Conservation (phyloP, 805 yeast genomes). For the Saturnispora dispora region DNA sequence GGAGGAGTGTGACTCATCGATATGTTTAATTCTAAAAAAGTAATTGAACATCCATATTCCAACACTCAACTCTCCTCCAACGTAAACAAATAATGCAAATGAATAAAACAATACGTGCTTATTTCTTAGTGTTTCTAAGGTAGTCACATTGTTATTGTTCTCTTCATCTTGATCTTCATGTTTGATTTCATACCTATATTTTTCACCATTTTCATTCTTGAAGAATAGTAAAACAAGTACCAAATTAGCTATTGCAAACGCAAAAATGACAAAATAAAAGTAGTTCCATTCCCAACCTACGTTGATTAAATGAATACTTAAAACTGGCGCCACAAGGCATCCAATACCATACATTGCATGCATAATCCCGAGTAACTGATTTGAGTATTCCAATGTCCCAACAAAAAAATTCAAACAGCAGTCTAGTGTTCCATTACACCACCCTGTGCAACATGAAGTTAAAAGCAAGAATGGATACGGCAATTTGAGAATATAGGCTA, state of each 20-base stretch:
- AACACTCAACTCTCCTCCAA: constrained; percentile 45
- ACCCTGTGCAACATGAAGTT: constrained; percentile 37
- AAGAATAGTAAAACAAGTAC: constrained; percentile 25
- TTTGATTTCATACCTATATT: constrained; percentile 28
- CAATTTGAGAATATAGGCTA: constrained; percentile 32
- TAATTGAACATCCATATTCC: constrained; percentile 47
- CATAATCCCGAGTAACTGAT: constrained; percentile 41
- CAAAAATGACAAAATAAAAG: constrained; percentile 33
- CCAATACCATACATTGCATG: constrained; percentile 49
- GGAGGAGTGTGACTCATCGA: constrained; percentile 32
- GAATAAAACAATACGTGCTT: constrained; percentile 34
- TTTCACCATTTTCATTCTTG: constrained; percentile 36
- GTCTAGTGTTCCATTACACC: constrained; percentile 50
- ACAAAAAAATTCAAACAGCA: constrained; percentile 47
- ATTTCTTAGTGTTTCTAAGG: constrained; percentile 24
- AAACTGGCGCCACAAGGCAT: constrained; percentile 41
- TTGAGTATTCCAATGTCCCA: constrained; percentile 37
- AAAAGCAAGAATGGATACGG: constrained; percentile 34
- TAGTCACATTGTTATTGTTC: constrained; percentile 5
- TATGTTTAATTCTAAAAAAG: constrained; percentile 32
- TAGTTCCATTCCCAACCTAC: constrained; percentile 35
- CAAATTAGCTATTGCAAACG: constrained; percentile 22
- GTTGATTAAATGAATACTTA: constrained; percentile 34
- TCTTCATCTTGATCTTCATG: constrained; percentile 15
- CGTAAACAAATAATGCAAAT: constrained; percentile 35